phyloP scores from a whole-genome alignment of 768 basidiomycete species.

The Harrya chromipes region DNA sequence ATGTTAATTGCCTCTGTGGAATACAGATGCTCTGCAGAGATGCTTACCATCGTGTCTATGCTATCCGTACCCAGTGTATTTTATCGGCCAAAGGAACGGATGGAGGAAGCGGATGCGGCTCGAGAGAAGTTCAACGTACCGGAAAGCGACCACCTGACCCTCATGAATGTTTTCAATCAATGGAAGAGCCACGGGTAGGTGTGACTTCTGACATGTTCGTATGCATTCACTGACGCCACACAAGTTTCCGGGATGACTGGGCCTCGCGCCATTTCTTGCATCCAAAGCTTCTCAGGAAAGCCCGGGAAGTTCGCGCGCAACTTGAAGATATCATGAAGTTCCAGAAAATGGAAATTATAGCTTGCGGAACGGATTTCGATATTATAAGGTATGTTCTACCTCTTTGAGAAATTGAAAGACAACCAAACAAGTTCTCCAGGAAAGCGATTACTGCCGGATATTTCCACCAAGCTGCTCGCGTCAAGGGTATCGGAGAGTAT shows the following conservation, averaged over 20 bases:
- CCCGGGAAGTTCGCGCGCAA: constrained; percentile 91
- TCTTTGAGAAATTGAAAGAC: background rate
- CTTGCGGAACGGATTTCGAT: constrained; percentile 94
- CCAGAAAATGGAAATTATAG: constrained; percentile 93
- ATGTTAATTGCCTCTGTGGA: constrained; percentile 93
- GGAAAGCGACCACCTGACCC: constrained; percentile 94
- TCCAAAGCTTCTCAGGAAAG: constrained; percentile 92
- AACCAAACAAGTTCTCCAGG: constrained; percentile 37
- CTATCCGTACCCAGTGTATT: constrained; percentile 97
- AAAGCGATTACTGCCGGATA: constrained; percentile 98
- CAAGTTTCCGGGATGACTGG: constrained; percentile 94
- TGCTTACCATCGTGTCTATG: constrained; percentile 99
- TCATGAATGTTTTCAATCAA: constrained; percentile 95
- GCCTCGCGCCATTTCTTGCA: constrained; percentile 93
- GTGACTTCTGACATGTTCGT: background rate
- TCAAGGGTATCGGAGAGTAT: constrained; percentile 99
- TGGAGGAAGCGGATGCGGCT: constrained; percentile 97
- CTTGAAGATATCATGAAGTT: constrained; percentile 99
- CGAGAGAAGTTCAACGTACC: constrained; percentile 98
- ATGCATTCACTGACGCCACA: constrained; percentile 3
- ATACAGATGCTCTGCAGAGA: constrained; percentile 89
- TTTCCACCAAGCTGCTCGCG: constrained; percentile 97
- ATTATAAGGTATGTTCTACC: constrained; percentile 56
- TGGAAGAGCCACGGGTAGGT: constrained; percentile 95
- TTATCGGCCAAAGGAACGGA: constrained; percentile 93